These are phyloP conservation scores for Pichia heedii DNA, from an alignment of 805 yeast genomes.

Conservation along the genomic window DNA sequence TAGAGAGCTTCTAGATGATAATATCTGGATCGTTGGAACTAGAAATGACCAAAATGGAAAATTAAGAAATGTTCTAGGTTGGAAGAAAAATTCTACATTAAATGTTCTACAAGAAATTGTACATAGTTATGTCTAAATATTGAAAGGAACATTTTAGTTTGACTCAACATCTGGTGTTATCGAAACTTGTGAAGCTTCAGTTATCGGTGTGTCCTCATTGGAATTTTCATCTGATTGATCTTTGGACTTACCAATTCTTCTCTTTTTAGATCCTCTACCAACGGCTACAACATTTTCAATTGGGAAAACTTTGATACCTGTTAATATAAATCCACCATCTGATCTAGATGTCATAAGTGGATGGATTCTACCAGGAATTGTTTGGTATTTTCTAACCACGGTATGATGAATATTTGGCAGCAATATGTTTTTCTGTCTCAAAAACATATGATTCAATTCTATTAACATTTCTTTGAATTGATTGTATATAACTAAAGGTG, in stretches of 20 bases:
- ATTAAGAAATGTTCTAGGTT: slow-evolving; percentile 58
- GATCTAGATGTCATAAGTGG: slow-evolving; percentile 92
- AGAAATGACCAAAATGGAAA: slow-evolving; percentile 42
- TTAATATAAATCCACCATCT: slow-evolving; percentile 80
- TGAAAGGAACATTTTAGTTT: neutral
- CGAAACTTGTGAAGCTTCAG: neutral
- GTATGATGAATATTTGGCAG: slow-evolving; percentile 81
- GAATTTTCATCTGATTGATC: slow-evolving; percentile 1
- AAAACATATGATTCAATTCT: slow-evolving; percentile 61
- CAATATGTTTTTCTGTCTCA: slow-evolving; percentile 58
- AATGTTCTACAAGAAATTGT: slow-evolving; percentile 10
- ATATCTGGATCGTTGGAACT: slow-evolving; percentile 36
- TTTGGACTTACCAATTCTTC: slow-evolving; percentile 21
- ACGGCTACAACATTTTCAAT: slow-evolving; percentile 54
- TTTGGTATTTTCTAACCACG: slow-evolving; percentile 79
- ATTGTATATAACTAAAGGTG: slow-evolving; percentile 77
- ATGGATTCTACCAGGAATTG: slow-evolving; percentile 88
- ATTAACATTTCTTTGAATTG: slow-evolving; percentile 75
- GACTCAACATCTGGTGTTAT: neutral
- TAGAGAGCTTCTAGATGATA: slow-evolving; percentile 3
- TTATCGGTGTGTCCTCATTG: slow-evolving; percentile 2
- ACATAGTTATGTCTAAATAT: slow-evolving; percentile 5
- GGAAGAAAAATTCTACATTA: slow-evolving; percentile 25
- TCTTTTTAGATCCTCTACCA: slow-evolving; percentile 50
- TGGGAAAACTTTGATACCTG: slow-evolving; percentile 75